These are phyloP conservation scores for Extremus antarcticus DNA, from an alignment of 495 filamentous ascomycete genomes.

Conservation along the genomic window DNA sequence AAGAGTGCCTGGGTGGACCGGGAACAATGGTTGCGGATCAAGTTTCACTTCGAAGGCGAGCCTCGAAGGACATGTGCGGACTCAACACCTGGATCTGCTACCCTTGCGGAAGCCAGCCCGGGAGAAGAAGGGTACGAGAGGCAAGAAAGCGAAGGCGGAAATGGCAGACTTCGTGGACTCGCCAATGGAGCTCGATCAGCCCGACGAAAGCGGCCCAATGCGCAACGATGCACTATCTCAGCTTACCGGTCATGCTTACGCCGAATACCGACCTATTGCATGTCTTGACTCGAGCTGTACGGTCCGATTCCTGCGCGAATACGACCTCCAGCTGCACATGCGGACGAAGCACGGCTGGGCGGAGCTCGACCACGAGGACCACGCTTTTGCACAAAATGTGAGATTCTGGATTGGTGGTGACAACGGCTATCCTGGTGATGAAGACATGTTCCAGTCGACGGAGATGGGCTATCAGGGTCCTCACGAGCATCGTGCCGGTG, in stretches of 20 bases:
- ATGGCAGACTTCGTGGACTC: conserved; percentile 7
- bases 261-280: conserved; percentile 41
- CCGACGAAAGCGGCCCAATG: conserved; percentile 16
- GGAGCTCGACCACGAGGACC: conserved; percentile 41
- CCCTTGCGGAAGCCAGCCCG: conserved; percentile 31
- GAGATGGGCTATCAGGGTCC: neutral
- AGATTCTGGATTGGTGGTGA: conserved; percentile 37
- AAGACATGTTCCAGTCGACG: neutral
- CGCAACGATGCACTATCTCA: conserved; percentile 25
- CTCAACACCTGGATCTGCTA: conserved; percentile 53
- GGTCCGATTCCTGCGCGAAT: conserved; percentile 52
- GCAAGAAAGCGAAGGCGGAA: conserved; percentile 23
- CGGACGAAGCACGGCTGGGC: conserved; percentile 39
- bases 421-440: neutral
- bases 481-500: neutral
- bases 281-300: conserved; percentile 47
- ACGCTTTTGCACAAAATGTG: conserved; percentile 24
- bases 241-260: conserved; percentile 53
- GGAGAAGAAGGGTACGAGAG: conserved; percentile 24
- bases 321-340: conserved; percentile 59
- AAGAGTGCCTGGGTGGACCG: conserved; percentile 48
- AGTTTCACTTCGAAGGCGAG: conserved; percentile 58
- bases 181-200: conserved; percentile 16
- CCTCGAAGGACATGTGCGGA: conserved; percentile 72
- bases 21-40: conserved; percentile 55